phyloP scores from a whole-genome alignment of 2,329 filamentous ascomycete genomes.

The Hypoxylon sp. region DNA sequence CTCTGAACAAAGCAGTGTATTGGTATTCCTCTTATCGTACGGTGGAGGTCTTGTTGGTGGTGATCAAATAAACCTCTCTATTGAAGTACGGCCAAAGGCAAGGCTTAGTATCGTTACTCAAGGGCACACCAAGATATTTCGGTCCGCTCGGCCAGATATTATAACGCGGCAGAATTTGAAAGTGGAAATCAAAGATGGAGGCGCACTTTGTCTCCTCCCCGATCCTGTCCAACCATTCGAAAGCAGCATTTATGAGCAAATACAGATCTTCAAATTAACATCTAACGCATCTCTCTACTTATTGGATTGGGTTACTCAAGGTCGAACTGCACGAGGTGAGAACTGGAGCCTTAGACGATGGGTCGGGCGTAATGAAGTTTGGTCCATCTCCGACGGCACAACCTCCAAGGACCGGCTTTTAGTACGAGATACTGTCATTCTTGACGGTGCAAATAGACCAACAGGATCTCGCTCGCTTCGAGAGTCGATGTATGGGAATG shows the following conservation, averaged over 20 bases:
- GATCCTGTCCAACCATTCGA: conserved; percentile 95
- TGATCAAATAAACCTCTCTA: conserved; percentile 81
- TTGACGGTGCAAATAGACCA: conserved; percentile 70
- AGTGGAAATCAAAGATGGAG: conserved; percentile 65
- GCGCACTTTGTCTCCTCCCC: conserved; percentile 78
- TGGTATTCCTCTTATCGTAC: conserved; percentile 93
- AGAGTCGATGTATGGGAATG: conserved; percentile 80
- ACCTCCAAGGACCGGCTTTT: conserved; percentile 71
- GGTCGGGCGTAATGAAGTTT: conserved; percentile 91
- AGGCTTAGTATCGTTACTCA: conserved; percentile 78
- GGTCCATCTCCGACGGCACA: conserved; percentile 60
- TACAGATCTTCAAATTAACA: conserved; percentile 79
- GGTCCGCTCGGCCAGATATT: conserved; percentile 72
- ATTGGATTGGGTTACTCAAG: conserved; percentile 95
- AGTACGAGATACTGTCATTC: conserved; percentile 86
- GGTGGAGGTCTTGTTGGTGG: conserved; percentile 93
- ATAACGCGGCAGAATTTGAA: conserved; percentile 72
- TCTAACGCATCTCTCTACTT: conserved; percentile 78
- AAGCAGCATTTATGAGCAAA: conserved; percentile 86
- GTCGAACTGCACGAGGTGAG: conserved; percentile 86
- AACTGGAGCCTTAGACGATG: conserved; percentile 88
- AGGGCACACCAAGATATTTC: conserved; percentile 97
- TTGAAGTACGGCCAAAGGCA: conserved; percentile 75
- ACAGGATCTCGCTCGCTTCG: conserved; percentile 61
- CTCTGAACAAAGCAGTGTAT: conserved; percentile 75